phyloP scores from a whole-genome alignment of 1,284 basidiomycete species.

The Phellinidium pouzarii region DNA sequence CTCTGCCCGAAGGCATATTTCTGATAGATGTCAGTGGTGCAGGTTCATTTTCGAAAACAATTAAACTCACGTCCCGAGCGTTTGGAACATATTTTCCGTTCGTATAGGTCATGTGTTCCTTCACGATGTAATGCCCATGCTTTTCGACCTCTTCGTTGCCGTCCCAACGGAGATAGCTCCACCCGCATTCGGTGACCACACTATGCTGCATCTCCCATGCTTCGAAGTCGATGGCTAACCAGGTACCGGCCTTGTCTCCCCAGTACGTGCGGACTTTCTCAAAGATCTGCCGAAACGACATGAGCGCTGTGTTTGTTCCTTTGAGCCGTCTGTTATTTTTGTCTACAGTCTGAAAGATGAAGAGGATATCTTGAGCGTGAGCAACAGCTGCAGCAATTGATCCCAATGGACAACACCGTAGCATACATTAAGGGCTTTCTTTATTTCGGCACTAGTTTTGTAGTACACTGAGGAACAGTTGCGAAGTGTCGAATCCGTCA shows the following conservation, averaged over 20 bases:
- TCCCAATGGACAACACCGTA: neutral
- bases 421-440: conserved; percentile 51
- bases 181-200: conserved; percentile 73
- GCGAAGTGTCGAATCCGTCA: conserved; percentile 47
- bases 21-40: conserved; percentile 30
- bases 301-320: conserved; percentile 44
- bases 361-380: neutral
- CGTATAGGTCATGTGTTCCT: conserved; percentile 48
- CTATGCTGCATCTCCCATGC: conserved; percentile 70
- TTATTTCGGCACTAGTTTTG: conserved; percentile 44
- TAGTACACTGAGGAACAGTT: conserved; percentile 54
- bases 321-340: conserved; percentile 74
- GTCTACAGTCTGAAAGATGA: conserved; percentile 47
- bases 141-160: conserved; percentile 39
- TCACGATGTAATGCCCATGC: conserved; percentile 57
- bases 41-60: neutral
- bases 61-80: conserved; percentile 45
- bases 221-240: conserved; percentile 76
- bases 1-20: conserved; percentile 61
- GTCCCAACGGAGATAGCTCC: conserved; percentile 52
- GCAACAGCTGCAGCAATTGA: neutral
- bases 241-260: conserved; percentile 53
- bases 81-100: conserved; percentile 61
- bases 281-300: conserved; percentile 51
- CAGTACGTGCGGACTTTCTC: conserved; percentile 62